phyloP scores from a whole-genome alignment of 2,329 filamentous ascomycete genomes.

The Pseudogymnoascus sp. region DNA sequence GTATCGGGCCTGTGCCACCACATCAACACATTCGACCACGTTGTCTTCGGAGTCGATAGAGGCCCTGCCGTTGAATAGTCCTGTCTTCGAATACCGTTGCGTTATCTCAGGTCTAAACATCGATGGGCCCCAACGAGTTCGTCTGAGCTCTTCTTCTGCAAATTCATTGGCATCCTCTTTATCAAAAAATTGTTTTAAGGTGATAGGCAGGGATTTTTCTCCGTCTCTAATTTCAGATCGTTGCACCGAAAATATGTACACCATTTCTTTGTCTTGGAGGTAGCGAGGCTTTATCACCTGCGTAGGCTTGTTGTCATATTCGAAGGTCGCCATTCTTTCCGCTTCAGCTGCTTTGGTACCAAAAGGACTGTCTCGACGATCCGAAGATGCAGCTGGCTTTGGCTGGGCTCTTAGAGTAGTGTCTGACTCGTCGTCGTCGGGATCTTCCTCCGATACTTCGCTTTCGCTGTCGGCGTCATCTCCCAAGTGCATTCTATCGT shows the following conservation, averaged over 20 bases:
- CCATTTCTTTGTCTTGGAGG: conserved; percentile 3
- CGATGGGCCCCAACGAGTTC: background rate
- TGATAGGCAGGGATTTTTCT: background rate
- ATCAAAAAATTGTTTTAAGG: background rate
- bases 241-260: background rate
- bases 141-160: background rate
- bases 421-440: background rate
- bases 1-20: background rate
- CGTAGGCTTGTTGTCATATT: background rate
- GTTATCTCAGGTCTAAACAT: background rate
- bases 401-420: background rate
- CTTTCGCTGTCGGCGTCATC: background rate
- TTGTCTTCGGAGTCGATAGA: background rate
- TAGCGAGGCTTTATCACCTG: background rate
- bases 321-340: background rate
- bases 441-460: background rate
- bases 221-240: background rate
- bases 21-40: background rate
- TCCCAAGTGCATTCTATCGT: background rate
- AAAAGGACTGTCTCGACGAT: no score
- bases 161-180: background rate
- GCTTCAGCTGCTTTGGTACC: background rate
- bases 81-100: background rate
- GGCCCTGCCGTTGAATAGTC: background rate
- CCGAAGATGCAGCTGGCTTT: no score